These are phyloP conservation scores for Hemerocallis citrina DNA, from an alignment of 106 monocot genomes.

Conservation along the genomic window DNA sequence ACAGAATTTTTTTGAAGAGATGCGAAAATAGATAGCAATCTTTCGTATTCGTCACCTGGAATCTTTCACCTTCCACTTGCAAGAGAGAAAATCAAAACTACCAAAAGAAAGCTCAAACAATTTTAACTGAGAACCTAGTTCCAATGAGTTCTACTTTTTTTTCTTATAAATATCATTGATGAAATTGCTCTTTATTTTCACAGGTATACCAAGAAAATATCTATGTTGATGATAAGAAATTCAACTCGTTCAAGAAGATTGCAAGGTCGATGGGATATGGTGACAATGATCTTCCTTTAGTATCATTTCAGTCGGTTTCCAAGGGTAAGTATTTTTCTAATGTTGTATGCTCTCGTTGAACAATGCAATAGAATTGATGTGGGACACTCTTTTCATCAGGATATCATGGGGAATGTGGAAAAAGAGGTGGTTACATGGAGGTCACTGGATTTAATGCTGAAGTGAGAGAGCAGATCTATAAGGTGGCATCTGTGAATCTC, in stretches of 20 bases:
- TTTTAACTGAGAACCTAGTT: no score
- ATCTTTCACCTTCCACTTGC: no score
- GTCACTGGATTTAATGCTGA: conserved; percentile 67
- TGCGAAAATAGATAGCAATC: no score
- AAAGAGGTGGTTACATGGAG: conserved; percentile 97
- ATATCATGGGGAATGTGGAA: conserved; percentile 95
- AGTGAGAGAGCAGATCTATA: conserved; percentile 94
- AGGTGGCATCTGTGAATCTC: conserved; percentile 92
- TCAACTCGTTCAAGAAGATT: conserved; percentile 93
- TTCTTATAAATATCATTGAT: neutral
- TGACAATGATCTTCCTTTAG: conserved; percentile 69
- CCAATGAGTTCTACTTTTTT: neutral
- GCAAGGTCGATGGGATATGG: conserved; percentile 77
- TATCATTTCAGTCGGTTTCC: conserved; percentile 90
- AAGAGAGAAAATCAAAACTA: no score
- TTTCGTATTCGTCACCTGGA: no score
- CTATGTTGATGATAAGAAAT: conserved; percentile 78
- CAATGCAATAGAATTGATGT: neutral
- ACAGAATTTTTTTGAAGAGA: no score
- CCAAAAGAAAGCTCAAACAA: no score
- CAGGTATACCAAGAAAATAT: conserved; percentile 95
- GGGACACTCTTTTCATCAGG: conserved; percentile 26
- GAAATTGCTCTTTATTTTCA: neutral
- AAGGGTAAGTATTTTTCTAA: conserved; percentile 40
- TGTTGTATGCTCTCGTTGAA: neutral